These are phyloP conservation scores for Penicillium daleae DNA, from an alignment of 495 filamentous ascomycete species.

Conservation along the genomic window DNA sequence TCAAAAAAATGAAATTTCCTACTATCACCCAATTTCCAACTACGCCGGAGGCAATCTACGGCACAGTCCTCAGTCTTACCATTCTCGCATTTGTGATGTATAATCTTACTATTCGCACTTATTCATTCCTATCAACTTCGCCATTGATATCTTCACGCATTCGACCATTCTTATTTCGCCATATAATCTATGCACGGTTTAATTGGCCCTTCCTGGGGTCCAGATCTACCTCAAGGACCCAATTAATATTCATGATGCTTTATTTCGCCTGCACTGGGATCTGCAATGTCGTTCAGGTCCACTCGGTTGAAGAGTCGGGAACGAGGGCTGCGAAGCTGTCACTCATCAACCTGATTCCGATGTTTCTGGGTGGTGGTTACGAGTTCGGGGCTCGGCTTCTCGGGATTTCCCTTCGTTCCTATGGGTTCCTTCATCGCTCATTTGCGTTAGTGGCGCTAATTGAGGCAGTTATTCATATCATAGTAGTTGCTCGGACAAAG, in stretches of 20 bases:
- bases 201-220: background rate
- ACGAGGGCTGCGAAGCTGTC: background rate
- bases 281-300: background rate
- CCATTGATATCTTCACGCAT: too few relatives aligned
- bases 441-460: background rate
- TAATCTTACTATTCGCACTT: too few relatives aligned
- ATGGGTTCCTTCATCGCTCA: background rate
- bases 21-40: too few relatives aligned
- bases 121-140: too few relatives aligned
- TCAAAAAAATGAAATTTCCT: too few relatives aligned
- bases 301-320: background rate
- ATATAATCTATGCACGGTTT: background rate
- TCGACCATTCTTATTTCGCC: background rate
- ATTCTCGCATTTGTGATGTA: too few relatives aligned
- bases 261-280: background rate
- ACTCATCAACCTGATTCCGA: background rate
- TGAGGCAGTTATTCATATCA: background rate
- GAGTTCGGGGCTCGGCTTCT: background rate
- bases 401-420: background rate
- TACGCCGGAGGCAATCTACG: too few relatives aligned
- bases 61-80: too few relatives aligned
- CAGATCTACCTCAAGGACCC: background rate
- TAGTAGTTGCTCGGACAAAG: background rate
- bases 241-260: background rate
- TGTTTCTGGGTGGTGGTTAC: background rate